Percentiles rank a stretch among this genome's conserved stretches.
Evolutionary conservation across 2,329 filamentous ascomycete genomes (phyloP).

Genomic region (Gremmenia infestans): DNA sequence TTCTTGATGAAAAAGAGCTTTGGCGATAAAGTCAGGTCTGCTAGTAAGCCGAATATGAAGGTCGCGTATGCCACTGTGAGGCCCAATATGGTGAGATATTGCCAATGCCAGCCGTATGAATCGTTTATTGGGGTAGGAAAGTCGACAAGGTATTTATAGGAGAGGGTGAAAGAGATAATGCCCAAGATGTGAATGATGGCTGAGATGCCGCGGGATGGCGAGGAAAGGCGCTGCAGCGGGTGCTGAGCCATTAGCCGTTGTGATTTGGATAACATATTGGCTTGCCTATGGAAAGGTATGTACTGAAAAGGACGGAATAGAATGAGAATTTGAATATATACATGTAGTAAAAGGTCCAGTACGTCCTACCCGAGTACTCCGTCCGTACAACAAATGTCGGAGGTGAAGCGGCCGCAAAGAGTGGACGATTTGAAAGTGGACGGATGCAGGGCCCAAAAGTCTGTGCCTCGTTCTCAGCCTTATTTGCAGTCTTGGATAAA

Average conservation of each 20-base stretch:
- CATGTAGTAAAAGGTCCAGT: neutral
- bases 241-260: constrained; percentile 42
- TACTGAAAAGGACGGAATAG: neutral
- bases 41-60: constrained; percentile 56
- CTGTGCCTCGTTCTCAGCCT: constrained; percentile 6
- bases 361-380: neutral
- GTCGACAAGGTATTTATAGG: constrained; percentile 45
- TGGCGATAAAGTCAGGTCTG: constrained; percentile 56
- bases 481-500: neutral
- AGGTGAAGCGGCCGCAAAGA: too few species aligned
- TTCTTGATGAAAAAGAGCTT: constrained; percentile 65
- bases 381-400: neutral
- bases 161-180: constrained; percentile 47
- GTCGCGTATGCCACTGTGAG: constrained; percentile 56
- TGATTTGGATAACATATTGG: constrained; percentile 12
- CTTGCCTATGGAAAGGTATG: constrained; percentile 1
- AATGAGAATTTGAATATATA: neutral
- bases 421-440: neutral
- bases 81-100: constrained; percentile 69
- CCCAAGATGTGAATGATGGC: constrained; percentile 55
- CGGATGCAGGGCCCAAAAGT: neutral
- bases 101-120: constrained; percentile 49
- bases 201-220: constrained; percentile 60
- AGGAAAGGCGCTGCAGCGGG: constrained; percentile 59
- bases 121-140: constrained; percentile 50